Percentiles rank a stretch among this genome's conserved stretches.
These are phyloP conservation scores for Alternaria incomplexa DNA, from an alignment of 2,329 filamentous ascomycete species.

Conservation along the genomic window DNA sequence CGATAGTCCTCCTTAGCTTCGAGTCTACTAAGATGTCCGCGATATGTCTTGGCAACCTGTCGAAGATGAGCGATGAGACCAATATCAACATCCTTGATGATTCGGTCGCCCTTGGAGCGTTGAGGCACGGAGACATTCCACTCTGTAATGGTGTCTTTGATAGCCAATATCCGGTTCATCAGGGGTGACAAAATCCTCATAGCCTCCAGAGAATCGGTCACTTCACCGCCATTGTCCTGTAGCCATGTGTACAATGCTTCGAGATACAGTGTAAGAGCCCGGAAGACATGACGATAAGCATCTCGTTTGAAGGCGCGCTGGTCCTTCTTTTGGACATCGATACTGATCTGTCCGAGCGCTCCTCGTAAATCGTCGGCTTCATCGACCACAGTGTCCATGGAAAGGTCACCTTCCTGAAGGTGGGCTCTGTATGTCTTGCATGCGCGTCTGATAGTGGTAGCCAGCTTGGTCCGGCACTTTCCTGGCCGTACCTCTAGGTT, in stretches of 20 bases:
- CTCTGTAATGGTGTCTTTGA: constrained; percentile 30
- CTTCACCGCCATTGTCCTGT: neutral
- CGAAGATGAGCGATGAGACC: constrained; percentile 37
- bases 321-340: constrained; percentile 1
- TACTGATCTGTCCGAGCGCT: constrained; percentile 9
- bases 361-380: constrained; percentile 9
- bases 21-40: constrained; percentile 4
- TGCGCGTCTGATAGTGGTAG: constrained; percentile 9
- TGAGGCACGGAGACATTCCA: constrained; percentile 29
- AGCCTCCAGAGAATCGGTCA: constrained; percentile 15
- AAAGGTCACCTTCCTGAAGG: constrained; percentile 7
- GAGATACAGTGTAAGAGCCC: constrained; percentile 20
- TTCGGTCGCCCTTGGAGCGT: constrained; percentile 21
- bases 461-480: constrained; percentile 25
- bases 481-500: constrained; percentile 22
- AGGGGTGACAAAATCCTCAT: constrained; percentile 26
- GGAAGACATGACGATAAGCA: constrained; percentile 36
- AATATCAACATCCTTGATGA: constrained; percentile 30
- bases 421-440: constrained; percentile 13
- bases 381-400: constrained; percentile 13
- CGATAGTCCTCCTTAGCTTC: constrained; percentile 8
- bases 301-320: constrained; percentile 32
- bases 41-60: constrained; percentile 9
- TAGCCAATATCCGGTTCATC: constrained; percentile 20
- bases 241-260: constrained; percentile 25